Evolutionary conservation across 1,284 basidiomycete species (phyloP), one percentile per base, ranked within the genome.

Genomic region (Apiotrichum veenhuisii): DNA sequence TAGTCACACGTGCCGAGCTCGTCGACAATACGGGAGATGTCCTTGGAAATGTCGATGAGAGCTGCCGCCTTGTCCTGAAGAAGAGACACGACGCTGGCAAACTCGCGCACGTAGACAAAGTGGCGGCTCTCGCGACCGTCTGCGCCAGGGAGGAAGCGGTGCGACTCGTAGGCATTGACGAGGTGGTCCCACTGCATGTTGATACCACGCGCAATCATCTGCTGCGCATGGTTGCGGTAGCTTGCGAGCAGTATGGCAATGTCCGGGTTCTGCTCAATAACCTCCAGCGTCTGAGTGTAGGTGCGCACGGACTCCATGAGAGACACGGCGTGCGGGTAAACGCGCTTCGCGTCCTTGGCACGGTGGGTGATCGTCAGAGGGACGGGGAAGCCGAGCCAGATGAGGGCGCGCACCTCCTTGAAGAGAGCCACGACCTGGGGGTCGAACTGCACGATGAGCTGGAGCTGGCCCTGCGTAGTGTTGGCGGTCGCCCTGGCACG

Each of bases 271-370:
- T 83, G 82, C 70, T 94, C 88, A 64, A 98, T 87, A 65, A 96
- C 79, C 67, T 91, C 89, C 70, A 94, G 79, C 0, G 91, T 96
- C 80, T 98, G 95, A 18, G 89, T 89, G 77, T 98, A 97, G 23
- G 92, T 98, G 68, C 94, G 81, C 15, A 98, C 91, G 0, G 93
- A 95, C 80, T 98, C 94, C 93, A 98, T 97, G 74, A 98, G 79
- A 71, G 91, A 94, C 59, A 98, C 95, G 2, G 96, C 96, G 79
- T 97, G 92, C 0, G 95, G 94, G 73, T 98, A 98, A 47, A 98
- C 92, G 64, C 93, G 82, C 80, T 97, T 98, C 62, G 94, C 94
- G 68, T 98, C 94, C 78, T 96, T 98, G 42, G 96, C 95, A 81
- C 96, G 88, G 73, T 95, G 97, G 67, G 87, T 88, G 67, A 91